A percentile compares a stretch with the other conserved stretches of the same genome.
Conservation (phyloP, 129 eudicot genomes). For the Pulicaria dysenterica region DNA sequence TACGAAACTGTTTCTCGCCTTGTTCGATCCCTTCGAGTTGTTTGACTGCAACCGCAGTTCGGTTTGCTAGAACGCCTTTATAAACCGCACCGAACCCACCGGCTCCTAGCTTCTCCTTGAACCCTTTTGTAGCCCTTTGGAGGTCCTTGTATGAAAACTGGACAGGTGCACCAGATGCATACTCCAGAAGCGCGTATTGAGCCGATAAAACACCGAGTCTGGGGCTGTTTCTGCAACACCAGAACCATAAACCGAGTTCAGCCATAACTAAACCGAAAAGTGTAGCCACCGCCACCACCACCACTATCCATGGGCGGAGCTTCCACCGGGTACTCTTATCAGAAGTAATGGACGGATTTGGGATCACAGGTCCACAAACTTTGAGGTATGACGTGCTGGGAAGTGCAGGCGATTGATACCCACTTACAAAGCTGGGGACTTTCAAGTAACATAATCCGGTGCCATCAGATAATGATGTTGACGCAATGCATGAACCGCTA, state of each 20-base stretch:
- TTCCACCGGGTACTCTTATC: slow-evolving; percentile 39
- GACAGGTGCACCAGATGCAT: slow-evolving; percentile 97
- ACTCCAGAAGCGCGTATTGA: slow-evolving; percentile 91
- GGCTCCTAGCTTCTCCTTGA: slow-evolving; percentile 83
- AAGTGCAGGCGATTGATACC: slow-evolving; percentile 75
- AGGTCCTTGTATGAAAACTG: slow-evolving; percentile 85
- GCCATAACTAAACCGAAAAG: slow-evolving; percentile 48
- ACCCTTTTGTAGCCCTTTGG: slow-evolving; percentile 78
- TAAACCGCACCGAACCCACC: slow-evolving; percentile 98
- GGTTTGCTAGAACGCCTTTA: slow-evolving; percentile 66
- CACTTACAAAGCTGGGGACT: slow-evolving; percentile 60
- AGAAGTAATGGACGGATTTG: slow-evolving; percentile 39
- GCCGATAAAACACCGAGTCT: slow-evolving; percentile 60
- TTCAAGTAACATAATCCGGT: slow-evolving; percentile 79
- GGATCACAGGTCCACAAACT: slow-evolving; percentile 61
- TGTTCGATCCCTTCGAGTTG: slow-evolving; percentile 92
- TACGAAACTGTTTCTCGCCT: slow-evolving; percentile 92
- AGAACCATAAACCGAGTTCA: slow-evolving; percentile 75
- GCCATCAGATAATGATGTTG: slow-evolving; percentile 83
- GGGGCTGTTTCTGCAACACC: slow-evolving; percentile 65
- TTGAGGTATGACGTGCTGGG: slow-evolving; percentile 86
- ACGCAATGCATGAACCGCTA: slow-evolving; percentile 65
- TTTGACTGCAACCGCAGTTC: slow-evolving; percentile 73
- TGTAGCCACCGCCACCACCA: slow-evolving; percentile 57
- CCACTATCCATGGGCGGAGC: slow-evolving; percentile 67